These are phyloP conservation scores for Scolecobasidium constrictum DNA, from an alignment of 2,329 filamentous ascomycete genomes.

Conservation along the genomic window DNA sequence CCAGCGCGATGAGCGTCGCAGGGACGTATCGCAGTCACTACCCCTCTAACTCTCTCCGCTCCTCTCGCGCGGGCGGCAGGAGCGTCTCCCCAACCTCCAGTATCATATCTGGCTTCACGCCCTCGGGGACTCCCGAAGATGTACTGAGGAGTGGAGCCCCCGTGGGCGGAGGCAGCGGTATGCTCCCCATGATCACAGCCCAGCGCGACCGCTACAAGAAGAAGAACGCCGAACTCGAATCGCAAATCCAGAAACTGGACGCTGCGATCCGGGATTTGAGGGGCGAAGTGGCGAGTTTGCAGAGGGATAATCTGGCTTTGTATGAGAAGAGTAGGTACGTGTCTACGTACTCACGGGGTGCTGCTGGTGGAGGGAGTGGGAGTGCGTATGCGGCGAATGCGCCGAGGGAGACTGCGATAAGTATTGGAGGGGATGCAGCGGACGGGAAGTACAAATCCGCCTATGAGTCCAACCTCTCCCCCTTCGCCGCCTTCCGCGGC, in stretches of 20 bases:
- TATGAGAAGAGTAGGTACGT: conserved; percentile 98
- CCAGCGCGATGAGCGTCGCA: conserved; percentile 79
- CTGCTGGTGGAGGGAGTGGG: conserved; percentile 49
- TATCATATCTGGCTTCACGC: conserved; percentile 86
- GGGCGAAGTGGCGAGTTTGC: conserved; percentile 81
- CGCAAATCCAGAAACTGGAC: conserved; percentile 78
- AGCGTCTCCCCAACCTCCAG: conserved; percentile 87
- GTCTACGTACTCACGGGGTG: conserved; percentile 76
- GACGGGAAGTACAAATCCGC: conserved; percentile 80
- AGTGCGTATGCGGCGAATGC: conserved; percentile 45
- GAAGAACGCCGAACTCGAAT: conserved; percentile 81
- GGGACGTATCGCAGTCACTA: conserved; percentile 81
- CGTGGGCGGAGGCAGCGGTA: conserved; percentile 68
- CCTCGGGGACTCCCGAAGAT: conserved; percentile 35
- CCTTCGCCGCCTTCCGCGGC: conserved; percentile 92
- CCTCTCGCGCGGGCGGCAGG: conserved; percentile 41
- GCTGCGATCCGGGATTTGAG: conserved; percentile 73
- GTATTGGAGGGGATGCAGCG: conserved; percentile 41
- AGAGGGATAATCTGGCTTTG: conserved; percentile 89
- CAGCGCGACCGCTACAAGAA: conserved; percentile 98
- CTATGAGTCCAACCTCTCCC: conserved; percentile 91
- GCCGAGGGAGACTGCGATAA: conserved; percentile 59
- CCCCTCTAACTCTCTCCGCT: conserved; percentile 50
- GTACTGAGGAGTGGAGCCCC: conserved; percentile 54
- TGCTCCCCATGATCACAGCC: conserved; percentile 95